Percentiles rank a stretch among this genome's conserved stretches.
Conservation (phyloP, 2,329 filamentous ascomycete genomes). For the Aspergillus thermomutatus region DNA sequence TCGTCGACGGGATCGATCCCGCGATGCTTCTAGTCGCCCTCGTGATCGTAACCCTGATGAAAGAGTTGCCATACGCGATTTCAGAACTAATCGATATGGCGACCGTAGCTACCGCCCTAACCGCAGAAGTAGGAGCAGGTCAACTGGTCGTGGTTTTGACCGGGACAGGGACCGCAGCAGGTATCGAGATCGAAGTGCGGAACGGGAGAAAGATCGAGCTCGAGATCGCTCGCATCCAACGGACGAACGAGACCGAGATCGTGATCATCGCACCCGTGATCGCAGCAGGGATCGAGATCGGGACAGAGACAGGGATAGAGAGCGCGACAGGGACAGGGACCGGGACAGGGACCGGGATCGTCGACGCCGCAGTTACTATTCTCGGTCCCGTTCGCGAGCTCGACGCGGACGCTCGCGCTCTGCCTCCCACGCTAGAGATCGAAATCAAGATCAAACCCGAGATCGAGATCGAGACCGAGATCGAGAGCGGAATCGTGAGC, state of each 20-base stretch:
- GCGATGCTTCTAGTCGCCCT: slow-evolving; percentile 26
- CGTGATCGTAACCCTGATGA: slow-evolving; percentile 34
- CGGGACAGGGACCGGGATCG: slow-evolving; percentile 12
- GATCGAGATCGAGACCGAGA: slow-evolving; percentile 10
- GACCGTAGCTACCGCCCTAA: slow-evolving; percentile 32
- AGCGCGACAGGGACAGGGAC: slow-evolving; percentile 9
- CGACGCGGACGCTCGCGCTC: slow-evolving; percentile 16
- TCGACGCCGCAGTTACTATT: slow-evolving; percentile 17
- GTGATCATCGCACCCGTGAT: slow-evolving; percentile 2
- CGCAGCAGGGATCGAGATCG: slow-evolving; percentile 10
- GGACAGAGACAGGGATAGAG: slow-evolving; percentile 11
- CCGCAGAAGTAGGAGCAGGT: slow-evolving; percentile 36
- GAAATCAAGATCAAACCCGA: slow-evolving; percentile 9
- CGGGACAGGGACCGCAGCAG: slow-evolving; percentile 24
- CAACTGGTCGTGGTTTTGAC: slow-evolving; percentile 23
- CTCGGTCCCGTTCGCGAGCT: slow-evolving; percentile 12
- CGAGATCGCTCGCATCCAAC: slow-evolving; percentile 5
- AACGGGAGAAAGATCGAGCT: background rate
- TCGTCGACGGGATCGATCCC: slow-evolving; percentile 26
- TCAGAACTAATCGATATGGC: slow-evolving; percentile 24
- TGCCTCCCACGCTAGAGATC: slow-evolving; percentile 11
- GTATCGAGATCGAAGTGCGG: slow-evolving; percentile 5
- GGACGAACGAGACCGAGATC: slow-evolving; percentile 13
- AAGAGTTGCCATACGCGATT: slow-evolving; percentile 30
- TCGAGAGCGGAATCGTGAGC: slow-evolving; percentile 7